These are phyloP conservation scores for Alternaria postmessia DNA, from an alignment of 2,329 filamentous ascomycete genomes.

Conservation along the genomic window DNA sequence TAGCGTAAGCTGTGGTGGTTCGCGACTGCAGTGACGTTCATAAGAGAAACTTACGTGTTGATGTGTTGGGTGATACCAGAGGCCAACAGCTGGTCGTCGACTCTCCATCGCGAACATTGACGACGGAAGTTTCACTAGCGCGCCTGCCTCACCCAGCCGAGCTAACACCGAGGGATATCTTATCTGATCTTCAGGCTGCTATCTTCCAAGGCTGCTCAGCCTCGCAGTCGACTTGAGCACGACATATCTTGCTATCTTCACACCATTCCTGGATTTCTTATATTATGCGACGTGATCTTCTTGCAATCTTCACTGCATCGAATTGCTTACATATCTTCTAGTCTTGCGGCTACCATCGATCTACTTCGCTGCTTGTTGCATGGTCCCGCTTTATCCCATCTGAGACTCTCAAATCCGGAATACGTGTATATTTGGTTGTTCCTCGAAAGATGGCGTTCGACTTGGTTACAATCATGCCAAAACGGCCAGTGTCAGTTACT, in stretches of 20 bases:
- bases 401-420: not conserved
- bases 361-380: not conserved
- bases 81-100: conserved; percentile 8
- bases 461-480: not conserved
- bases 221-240: not conserved
- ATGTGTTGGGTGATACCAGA: not conserved
- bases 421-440: not conserved
- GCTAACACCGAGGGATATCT: conserved; percentile 5
- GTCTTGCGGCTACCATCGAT: not conserved
- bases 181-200: conserved; percentile 11
- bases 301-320: not conserved
- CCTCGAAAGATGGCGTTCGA: not conserved
- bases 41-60: conserved; percentile 2
- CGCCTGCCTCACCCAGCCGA: conserved; percentile 6
- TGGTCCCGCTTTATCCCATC: not conserved
- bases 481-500: not conserved
- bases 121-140: conserved; percentile 24
- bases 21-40: not conserved
- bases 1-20: not conserved
- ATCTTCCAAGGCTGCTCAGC: not conserved
- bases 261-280: not conserved
- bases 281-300: not conserved
- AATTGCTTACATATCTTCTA: not conserved
- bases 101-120: conserved; percentile 13
- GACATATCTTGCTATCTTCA: not conserved